phyloP scores from a whole-genome alignment of 306 rosid genomes.

The Medicago truncatula region DNA sequence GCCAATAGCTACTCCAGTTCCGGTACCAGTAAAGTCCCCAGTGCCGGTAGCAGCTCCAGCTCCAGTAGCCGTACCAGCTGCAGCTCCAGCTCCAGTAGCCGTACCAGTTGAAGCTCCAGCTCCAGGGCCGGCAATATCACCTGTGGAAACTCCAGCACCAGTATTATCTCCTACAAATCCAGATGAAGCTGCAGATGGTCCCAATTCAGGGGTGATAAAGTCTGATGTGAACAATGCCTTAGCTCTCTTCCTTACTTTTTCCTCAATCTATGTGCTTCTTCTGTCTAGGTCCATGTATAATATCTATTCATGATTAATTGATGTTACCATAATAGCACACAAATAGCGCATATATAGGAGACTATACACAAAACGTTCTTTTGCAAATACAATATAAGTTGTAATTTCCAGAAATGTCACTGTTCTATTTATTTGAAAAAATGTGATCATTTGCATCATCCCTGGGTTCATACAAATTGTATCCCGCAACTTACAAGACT shows the following conservation, averaged over 20 bases:
- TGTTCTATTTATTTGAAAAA: neutral
- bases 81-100: neutral
- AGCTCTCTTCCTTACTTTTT: constrained; percentile 24
- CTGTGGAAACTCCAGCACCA: neutral
- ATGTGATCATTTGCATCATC: neutral
- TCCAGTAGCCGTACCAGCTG: neutral
- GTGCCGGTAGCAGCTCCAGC: neutral
- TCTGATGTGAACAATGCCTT: constrained; percentile 1
- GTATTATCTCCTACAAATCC: constrained; percentile 5
- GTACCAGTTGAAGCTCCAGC: neutral
- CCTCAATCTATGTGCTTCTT: neutral
- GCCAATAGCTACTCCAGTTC: neutral
- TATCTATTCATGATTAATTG: neutral
- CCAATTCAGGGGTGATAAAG: constrained; percentile 7
- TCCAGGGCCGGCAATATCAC: neutral
- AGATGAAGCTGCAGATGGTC: neutral
- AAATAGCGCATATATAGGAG: neutral
- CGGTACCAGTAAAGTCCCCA: neutral
- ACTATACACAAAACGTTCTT: neutral
- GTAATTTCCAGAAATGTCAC: neutral
- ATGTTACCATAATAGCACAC: neutral
- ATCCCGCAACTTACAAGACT: neutral
- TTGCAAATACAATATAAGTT: neutral
- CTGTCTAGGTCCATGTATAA: neutral
- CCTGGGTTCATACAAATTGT: neutral